phyloP scores from a whole-genome alignment of 2,329 filamentous ascomycete genomes.

The Colletotrichum sp. region DNA sequence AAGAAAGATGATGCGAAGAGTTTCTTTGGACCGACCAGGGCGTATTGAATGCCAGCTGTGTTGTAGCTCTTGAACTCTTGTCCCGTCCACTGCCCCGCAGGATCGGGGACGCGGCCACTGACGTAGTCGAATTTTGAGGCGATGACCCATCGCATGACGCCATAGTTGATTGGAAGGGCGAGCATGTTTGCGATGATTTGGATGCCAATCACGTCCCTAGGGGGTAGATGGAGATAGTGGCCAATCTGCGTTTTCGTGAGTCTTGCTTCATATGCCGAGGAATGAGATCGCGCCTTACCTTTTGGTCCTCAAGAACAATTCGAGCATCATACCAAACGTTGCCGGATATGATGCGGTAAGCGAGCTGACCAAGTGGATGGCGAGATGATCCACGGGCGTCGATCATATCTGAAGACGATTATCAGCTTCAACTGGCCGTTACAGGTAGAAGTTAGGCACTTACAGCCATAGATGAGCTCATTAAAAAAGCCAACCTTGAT shows the following conservation, averaged over 20 bases:
- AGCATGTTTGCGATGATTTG: conserved; percentile 17
- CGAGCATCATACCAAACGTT: conserved; percentile 67
- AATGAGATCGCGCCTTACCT: not conserved
- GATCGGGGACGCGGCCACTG: conserved; percentile 54
- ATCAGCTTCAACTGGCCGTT: not conserved
- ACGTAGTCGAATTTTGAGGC: conserved; percentile 61
- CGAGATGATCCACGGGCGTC: conserved; percentile 12
- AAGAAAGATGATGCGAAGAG: conserved; percentile 55
- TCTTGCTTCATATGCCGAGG: too few relatives aligned
- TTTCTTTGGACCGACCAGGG: conserved; percentile 50
- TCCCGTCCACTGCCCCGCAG: conserved; percentile 66
- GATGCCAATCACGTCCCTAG: conserved; percentile 60
- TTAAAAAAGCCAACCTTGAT: conserved; percentile 63
- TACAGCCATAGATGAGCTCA: conserved; percentile 59
- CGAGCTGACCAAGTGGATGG: conserved; percentile 57
- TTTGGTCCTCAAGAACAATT: conserved; percentile 59
- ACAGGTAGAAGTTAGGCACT: not conserved
- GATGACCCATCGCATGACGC: conserved; percentile 64
- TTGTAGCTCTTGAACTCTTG: conserved; percentile 57
- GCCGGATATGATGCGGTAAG: conserved; percentile 65
- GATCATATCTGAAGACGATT: not conserved
- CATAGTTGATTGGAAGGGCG: conserved; percentile 60
- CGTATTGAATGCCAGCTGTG: conserved; percentile 64
- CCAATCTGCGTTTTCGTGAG: conserved; percentile 56
- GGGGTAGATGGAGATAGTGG: conserved; percentile 67